Percentiles rank a stretch among this genome's conserved stretches.
These are phyloP conservation scores for Trifolium fragiferum DNA, from an alignment of 306 rosid genomes.

Conservation along the genomic window DNA sequence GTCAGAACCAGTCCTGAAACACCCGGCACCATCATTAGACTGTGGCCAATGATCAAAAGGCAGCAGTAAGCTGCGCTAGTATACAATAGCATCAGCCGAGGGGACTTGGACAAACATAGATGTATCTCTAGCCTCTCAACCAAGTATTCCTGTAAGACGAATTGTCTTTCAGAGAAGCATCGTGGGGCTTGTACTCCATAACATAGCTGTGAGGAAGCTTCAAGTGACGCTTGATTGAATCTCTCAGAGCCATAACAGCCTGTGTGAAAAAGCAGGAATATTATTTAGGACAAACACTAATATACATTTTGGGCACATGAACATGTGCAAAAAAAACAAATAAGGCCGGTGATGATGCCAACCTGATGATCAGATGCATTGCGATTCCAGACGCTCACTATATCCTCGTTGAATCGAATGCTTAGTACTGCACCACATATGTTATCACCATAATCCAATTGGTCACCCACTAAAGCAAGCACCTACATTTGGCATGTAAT, in stretches of 20 bases:
- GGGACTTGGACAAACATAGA: slow-evolving; percentile 2
- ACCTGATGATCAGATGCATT: slow-evolving; percentile 93
- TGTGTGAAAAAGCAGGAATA: slow-evolving; percentile 41
- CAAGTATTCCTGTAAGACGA: slow-evolving; percentile 96
- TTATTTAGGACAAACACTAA: background rate
- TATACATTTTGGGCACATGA: background rate
- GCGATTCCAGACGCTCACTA: slow-evolving; percentile 90
- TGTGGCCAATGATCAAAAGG: slow-evolving; percentile 23
- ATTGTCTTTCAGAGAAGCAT: slow-evolving; percentile 89
- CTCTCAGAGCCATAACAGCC: slow-evolving; percentile 92
- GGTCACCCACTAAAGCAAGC: slow-evolving; percentile 92
- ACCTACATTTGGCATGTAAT: slow-evolving; percentile 56
- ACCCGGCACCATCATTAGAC: slow-evolving; percentile 35
- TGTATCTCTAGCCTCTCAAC: slow-evolving; percentile 76
- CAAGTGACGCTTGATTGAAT: slow-evolving; percentile 82
- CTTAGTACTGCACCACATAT: slow-evolving; percentile 92
- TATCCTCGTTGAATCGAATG: slow-evolving; percentile 93
- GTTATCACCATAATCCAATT: slow-evolving; percentile 86
- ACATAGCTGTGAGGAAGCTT: slow-evolving; percentile 92
- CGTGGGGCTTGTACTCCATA: slow-evolving; percentile 95
- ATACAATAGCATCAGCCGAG: slow-evolving; percentile 16
- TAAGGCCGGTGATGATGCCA: slow-evolving; percentile 32
- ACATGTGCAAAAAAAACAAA: background rate
- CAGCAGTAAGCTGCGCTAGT: background rate
- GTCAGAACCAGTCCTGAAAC: slow-evolving; percentile 32